Base-by-base conservation (phyloP, 805 yeast species). In the Hanseniaspora nectarophila region DNA sequence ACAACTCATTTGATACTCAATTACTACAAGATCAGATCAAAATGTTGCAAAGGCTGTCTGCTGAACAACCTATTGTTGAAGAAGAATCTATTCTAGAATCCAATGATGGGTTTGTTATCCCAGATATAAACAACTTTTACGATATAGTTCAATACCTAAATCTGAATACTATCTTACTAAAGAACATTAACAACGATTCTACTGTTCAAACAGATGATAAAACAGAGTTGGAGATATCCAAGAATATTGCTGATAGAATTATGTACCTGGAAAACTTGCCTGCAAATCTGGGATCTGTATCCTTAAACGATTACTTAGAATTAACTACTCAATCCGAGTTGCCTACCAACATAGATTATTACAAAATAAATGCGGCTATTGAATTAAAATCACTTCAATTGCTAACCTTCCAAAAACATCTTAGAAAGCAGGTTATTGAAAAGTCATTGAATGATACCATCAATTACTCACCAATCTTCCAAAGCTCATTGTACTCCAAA, bases 301-400 rank as follows among this genome's bases (percentile, higher is more conserved):
- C 71, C 15, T 56, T 64, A 34, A 67, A 73, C 45, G 75, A 76
- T 55, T 60, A 67, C 1, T 45, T 70, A n/a, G 72, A 70, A 32
- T 62, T 74, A 45, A 57, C 58, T 4, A 65, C 76, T 1, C 68
- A 74, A 39, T 77, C 73, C 56, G 73, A 73, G 50, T 57, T 73
- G 18, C 66, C 74, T 5, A 65, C 69, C 1, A 69, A 70, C 26
- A 67, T 72, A 31, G 88, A 83, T 59, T 73, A 71, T 15, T 64
- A 81, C 52, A 84, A 84, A 63, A 63, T 82, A n/a, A 75, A 72
- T 51, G 78, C 87, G 5, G 66, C 85, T 32, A 71, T 84, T 38
- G 95, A 85, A 66, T 68, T 85, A 59, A 85, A 83, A 63, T 70
- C 84, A 1, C 68, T 85, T 54, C 77, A 80, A 57, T 63, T 83